These are phyloP conservation scores for Fusarium sp. DNA, from an alignment of 2,329 filamentous ascomycete species.

Conservation along the genomic window DNA sequence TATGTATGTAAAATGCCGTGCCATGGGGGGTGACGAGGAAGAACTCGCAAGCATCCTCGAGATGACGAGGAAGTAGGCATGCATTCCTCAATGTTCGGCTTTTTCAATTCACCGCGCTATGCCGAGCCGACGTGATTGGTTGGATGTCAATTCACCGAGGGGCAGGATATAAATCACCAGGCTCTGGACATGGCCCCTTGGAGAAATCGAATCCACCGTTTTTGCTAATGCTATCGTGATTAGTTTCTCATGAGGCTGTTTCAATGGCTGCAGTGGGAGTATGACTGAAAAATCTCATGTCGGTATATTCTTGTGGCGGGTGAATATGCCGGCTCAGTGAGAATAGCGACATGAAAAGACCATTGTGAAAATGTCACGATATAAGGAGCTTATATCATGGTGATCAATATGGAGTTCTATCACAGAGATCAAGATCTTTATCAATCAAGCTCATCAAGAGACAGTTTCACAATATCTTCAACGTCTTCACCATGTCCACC, in stretches of 20 bases:
- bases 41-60: background rate
- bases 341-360: background rate
- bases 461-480: background rate
- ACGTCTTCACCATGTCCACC: background rate
- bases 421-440: background rate
- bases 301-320: background rate
- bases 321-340: background rate
- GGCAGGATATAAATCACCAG: background rate
- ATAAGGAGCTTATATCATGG: background rate
- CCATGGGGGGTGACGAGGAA: background rate
- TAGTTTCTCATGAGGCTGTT: background rate
- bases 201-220: background rate
- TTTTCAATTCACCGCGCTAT: background rate
- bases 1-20: constrained; percentile 1
- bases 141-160: background rate
- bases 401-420: background rate
- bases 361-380: background rate
- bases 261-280: background rate
- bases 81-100: background rate
- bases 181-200: background rate
- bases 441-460: background rate
- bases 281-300: background rate
- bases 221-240: background rate
- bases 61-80: background rate
- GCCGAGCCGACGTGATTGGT: background rate